A percentile compares a stretch with the other conserved stretches of the same genome.
phyloP scores from a whole-genome alignment of 2,329 filamentous ascomycete genomes.

The Bimuria novae-zelandiae region DNA sequence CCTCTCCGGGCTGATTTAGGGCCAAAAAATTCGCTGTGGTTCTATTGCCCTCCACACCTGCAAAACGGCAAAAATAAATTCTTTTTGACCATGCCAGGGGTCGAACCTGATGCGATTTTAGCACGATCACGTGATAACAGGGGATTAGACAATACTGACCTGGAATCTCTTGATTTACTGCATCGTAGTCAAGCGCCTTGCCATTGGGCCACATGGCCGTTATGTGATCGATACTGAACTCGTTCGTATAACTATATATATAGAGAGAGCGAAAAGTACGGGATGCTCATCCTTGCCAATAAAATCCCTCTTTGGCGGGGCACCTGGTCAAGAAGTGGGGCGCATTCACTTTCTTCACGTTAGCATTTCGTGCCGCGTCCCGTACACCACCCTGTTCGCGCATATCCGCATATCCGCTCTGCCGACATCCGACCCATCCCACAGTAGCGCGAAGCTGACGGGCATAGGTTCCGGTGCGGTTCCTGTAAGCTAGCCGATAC shows the following conservation, averaged over 20 bases:
- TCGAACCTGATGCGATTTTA: too few relatives aligned
- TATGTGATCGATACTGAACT: background rate
- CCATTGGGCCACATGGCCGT: slow-evolving; percentile 53
- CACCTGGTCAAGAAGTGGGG: background rate
- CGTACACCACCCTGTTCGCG: too few relatives aligned
- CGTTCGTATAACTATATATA: background rate
- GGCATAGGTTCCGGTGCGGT: too few relatives aligned
- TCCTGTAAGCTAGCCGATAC: too few relatives aligned
- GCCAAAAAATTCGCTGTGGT: too few relatives aligned
- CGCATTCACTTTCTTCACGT: background rate
- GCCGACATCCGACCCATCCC: too few relatives aligned
- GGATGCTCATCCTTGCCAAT: background rate
- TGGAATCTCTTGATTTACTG: slow-evolving; percentile 24
- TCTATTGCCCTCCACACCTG: too few relatives aligned
- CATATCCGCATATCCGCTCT: too few relatives aligned
- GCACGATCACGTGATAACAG: background rate
- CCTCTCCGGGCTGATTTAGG: too few relatives aligned
- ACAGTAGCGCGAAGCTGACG: too few relatives aligned
- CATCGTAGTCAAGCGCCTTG: slow-evolving; percentile 58
- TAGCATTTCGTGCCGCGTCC: too few relatives aligned
- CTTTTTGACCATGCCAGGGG: slow-evolving; percentile 14
- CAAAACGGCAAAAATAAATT: background rate
- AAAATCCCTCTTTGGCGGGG: background rate
- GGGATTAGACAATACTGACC: too few relatives aligned
- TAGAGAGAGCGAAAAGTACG: background rate